A percentile compares a stretch with the other conserved stretches of the same genome.
Evolutionary conservation across 1,139 yeast genomes (phyloP).

Genomic region (Candida sp.): DNA sequence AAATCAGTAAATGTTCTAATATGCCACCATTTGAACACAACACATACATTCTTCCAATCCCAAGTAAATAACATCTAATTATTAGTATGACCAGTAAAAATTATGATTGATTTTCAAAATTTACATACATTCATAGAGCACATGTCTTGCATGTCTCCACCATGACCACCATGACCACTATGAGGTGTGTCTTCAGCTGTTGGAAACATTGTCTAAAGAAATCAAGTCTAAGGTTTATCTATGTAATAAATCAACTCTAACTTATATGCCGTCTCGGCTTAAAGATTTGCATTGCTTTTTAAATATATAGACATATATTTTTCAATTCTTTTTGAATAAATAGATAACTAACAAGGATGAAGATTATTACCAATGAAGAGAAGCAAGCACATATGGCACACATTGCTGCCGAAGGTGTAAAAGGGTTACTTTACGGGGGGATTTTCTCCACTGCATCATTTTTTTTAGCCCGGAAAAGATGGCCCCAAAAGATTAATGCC

Average conservation of each 20-base stretch:
- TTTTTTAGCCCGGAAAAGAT: slow-evolving; percentile 30
- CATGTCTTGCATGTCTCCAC: slow-evolving; percentile 27
- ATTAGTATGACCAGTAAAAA: slow-evolving; percentile 6
- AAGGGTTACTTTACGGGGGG: slow-evolving; percentile 40
- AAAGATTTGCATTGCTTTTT: too few relatives aligned
- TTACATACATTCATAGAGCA: slow-evolving; percentile 59
- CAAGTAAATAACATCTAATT: slow-evolving; percentile 76
- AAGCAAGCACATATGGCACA: slow-evolving; percentile 39
- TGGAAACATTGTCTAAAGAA: not conserved
- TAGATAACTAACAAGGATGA: slow-evolving; percentile 20
- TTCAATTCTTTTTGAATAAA: too few relatives aligned
- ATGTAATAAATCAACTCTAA: too few relatives aligned
- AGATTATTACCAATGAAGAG: slow-evolving; percentile 37
- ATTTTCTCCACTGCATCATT: slow-evolving; percentile 30
- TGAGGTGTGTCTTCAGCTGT: not conserved
- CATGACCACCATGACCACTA: slow-evolving; percentile 18
- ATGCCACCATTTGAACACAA: slow-evolving; percentile 80
- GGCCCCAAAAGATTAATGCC: slow-evolving; percentile 28
- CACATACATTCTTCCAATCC: slow-evolving; percentile 71
- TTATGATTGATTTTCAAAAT: not conserved
- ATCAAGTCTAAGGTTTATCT: not conserved
- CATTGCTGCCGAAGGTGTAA: slow-evolving; percentile 34
- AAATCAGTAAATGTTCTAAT: slow-evolving; percentile 52
- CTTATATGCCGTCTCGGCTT: not conserved
- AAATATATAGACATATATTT: too few relatives aligned